Percentiles rank a stretch among this genome's conserved stretches.
Evolutionary conservation across 148 eudicot species (phyloP).

Genomic region (Vaccinium vitisidaea): DNA sequence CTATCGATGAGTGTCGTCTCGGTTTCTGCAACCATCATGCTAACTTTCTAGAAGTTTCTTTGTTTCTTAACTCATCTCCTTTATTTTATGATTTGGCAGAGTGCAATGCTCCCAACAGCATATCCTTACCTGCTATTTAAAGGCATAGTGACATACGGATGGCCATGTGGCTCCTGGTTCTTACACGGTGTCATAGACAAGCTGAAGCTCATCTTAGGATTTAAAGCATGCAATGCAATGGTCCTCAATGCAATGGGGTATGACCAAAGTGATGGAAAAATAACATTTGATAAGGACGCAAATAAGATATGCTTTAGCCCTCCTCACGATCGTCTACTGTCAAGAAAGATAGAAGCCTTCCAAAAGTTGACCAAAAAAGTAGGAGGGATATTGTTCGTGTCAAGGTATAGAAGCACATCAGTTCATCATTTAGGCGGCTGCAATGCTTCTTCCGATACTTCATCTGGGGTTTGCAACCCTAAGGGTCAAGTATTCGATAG

Average conservation of each 20-base stretch:
- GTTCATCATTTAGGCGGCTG: conserved; percentile 48
- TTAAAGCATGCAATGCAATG: conserved; percentile 26
- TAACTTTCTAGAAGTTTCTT: too few species aligned
- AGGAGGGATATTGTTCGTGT: conserved; percentile 37
- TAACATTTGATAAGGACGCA: conserved; percentile 28
- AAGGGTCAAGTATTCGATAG: conserved; percentile 35
- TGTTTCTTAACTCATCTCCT: not conserved
- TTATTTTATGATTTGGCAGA: conserved; percentile 16
- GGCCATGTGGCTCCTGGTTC: conserved; percentile 25
- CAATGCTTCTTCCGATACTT: conserved; percentile 32
- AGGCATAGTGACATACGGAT: conserved; percentile 33
- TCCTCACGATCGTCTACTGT: conserved; percentile 29
- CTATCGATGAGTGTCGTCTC: not conserved
- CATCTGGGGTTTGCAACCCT: conserved; percentile 33
- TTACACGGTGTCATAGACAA: conserved; percentile 25
- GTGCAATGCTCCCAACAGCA: conserved; percentile 37
- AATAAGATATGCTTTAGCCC: conserved; percentile 20
- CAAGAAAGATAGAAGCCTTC: conserved; percentile 32
- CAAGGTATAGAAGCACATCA: conserved; percentile 31
- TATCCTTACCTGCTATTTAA: conserved; percentile 30
- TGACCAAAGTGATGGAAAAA: conserved; percentile 31
- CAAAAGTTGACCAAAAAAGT: conserved; percentile 31
- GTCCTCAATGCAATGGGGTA: conserved; percentile 41
- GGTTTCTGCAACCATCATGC: not conserved
- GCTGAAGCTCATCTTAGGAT: conserved; percentile 17